Percentiles rank a stretch among this genome's conserved stretches.
Conservation (phyloP, 371 early-diverging fungal genomes). For the Lichtheimia corymbifera region DNA sequence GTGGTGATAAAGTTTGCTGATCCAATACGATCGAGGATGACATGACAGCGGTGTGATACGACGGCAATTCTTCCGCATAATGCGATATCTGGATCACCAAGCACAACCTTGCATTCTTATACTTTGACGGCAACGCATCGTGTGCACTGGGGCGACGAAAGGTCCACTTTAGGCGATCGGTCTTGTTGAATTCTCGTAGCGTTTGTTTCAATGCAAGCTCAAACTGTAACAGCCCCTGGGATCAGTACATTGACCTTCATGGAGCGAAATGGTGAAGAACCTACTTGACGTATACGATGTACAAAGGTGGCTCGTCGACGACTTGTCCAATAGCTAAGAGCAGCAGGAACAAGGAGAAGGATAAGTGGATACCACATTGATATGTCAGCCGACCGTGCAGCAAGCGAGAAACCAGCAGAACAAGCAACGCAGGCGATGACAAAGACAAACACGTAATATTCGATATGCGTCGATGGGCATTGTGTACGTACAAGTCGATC, state of each 20-base stretch:
- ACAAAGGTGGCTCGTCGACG: conserved; percentile 30
- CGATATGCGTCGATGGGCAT: conserved; percentile 40
- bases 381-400: conserved; percentile 38
- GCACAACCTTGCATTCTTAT: conserved; percentile 26
- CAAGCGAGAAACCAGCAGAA: conserved; percentile 42
- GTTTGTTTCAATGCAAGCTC: conserved; percentile 35
- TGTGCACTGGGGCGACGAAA: conserved; percentile 17
- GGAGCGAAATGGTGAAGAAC: neutral
- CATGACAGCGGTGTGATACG: conserved; percentile 32
- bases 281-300: conserved; percentile 32
- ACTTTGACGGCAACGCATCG: conserved; percentile 14
- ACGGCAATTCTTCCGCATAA: conserved; percentile 32
- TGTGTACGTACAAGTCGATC: conserved; percentile 20
- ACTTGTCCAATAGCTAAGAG: conserved; percentile 43
- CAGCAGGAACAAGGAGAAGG: conserved; percentile 37
- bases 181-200: conserved; percentile 35
- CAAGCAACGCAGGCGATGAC: conserved; percentile 36
- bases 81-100: conserved; percentile 30
- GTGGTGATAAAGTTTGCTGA: conserved; percentile 8
- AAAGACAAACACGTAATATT: conserved; percentile 38
- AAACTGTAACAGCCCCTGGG: conserved; percentile 24
- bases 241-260: neutral
- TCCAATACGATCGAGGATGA: neutral
- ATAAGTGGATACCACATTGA: conserved; percentile 54
- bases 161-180: conserved; percentile 32